phyloP scores from a whole-genome alignment of 2,329 filamentous ascomycete species.

The Fusarium aywerte region DNA sequence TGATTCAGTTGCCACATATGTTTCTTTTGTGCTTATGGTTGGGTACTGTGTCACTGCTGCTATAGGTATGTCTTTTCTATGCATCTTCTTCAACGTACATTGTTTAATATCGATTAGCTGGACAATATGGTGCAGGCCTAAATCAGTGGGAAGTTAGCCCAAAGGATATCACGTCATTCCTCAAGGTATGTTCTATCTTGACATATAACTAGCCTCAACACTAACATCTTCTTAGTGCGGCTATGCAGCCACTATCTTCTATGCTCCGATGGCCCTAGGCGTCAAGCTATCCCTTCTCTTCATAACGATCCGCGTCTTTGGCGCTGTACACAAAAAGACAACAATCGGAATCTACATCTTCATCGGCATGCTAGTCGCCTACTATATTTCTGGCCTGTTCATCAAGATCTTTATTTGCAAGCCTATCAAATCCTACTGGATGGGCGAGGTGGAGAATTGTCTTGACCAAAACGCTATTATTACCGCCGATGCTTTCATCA shows the following conservation, averaged over 20 bases:
- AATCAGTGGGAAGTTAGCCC: constrained; percentile 41
- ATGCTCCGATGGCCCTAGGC: constrained; percentile 56
- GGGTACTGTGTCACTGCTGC: constrained; percentile 28
- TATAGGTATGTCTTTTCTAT: constrained; percentile 24
- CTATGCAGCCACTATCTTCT: constrained; percentile 58
- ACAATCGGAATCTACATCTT: constrained; percentile 54
- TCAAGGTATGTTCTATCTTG: constrained; percentile 45
- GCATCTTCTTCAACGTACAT: not conserved
- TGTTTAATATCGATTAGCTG: not conserved
- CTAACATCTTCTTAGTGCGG: constrained; percentile 46
- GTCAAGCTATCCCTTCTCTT: constrained; percentile 58
- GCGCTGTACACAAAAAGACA: constrained; percentile 52
- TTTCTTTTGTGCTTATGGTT: constrained; percentile 31
- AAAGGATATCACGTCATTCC: constrained; percentile 48
- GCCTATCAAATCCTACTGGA: constrained; percentile 57
- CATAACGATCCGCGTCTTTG: constrained; percentile 58
- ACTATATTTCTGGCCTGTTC: constrained; percentile 54
- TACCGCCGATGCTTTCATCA: constrained; percentile 36
- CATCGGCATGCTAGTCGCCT: constrained; percentile 51
- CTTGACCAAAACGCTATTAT: constrained; percentile 48
- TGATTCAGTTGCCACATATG: constrained; percentile 22
- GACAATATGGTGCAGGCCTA: constrained; percentile 24
- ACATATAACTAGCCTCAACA: fast-evolving
- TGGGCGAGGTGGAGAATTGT: constrained; percentile 46
- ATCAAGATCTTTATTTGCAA: constrained; percentile 58